Conservation (phyloP, 352 stramenopile genomes). For the Phytophthora sp. region DNA sequence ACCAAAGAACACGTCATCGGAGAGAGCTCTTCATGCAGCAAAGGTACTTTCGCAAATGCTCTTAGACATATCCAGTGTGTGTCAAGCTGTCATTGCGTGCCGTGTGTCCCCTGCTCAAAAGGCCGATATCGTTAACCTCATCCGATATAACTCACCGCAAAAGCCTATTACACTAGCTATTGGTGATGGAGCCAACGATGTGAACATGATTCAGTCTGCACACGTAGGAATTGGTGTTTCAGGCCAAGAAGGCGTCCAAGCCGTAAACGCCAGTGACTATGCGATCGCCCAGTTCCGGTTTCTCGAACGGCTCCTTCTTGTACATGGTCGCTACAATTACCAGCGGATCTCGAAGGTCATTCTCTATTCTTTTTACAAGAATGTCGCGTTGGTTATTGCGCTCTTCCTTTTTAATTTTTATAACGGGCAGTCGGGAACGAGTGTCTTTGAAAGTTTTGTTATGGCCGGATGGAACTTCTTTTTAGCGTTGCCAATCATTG, state of each 20-base stretch:
- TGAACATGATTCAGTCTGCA: constrained; percentile 95
- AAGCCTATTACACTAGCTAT: constrained; percentile 90
- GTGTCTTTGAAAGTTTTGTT: constrained; percentile 85
- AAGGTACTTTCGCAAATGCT: constrained; percentile 57
- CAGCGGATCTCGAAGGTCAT: constrained; percentile 94
- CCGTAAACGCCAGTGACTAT: constrained; percentile 93
- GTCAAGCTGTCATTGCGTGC: constrained; percentile 78
- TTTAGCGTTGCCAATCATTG: constrained; percentile 89
- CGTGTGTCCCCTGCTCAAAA: constrained; percentile 87
- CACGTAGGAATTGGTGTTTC: constrained; percentile 95
- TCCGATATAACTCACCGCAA: constrained; percentile 53
- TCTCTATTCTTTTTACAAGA: constrained; percentile 89
- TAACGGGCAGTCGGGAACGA: constrained; percentile 83
- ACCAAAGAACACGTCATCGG: constrained; percentile 44
- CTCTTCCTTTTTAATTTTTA: constrained; percentile 85
- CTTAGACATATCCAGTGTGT: constrained; percentile 63
- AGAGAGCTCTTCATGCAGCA: constrained; percentile 43
- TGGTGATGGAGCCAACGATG: constrained; percentile 95
- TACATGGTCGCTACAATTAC: constrained; percentile 98
- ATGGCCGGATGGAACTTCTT: constrained; percentile 87
- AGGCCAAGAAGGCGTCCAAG: constrained; percentile 91
- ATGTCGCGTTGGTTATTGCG: constrained; percentile 69
- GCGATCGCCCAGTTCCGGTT: constrained; percentile 94
- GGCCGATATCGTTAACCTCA: constrained; percentile 77
- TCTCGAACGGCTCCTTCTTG: constrained; percentile 93